Evolutionary conservation across 148 eudicot genomes (phyloP).

Genomic region (Amaranthus palmeri): DNA sequence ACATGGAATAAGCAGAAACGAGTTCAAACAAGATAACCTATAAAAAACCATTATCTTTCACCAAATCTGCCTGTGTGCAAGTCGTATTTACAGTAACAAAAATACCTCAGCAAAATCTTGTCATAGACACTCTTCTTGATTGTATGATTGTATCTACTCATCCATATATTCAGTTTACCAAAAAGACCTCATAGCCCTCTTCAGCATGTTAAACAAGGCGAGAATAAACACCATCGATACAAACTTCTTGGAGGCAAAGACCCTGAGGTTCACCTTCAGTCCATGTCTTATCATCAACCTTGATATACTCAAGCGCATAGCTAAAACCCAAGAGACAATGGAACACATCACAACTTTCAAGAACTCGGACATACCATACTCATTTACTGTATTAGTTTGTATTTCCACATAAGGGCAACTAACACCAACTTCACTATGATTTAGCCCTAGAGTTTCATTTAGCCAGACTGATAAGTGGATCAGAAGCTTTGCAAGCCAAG

Average conservation of each 20-base stretch:
- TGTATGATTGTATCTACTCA: not conserved
- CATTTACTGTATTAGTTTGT: conserved; percentile 33
- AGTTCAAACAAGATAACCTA: not conserved
- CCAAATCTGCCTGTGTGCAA: conserved; percentile 9
- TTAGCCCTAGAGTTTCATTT: conserved; percentile 58
- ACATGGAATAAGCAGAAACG: not conserved
- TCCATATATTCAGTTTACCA: conserved; percentile 12
- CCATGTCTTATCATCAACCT: conserved; percentile 64
- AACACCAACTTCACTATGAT: conserved; percentile 33
- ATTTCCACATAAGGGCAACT: conserved; percentile 55
- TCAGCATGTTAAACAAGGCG: conserved; percentile 35
- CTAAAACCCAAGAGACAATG: conserved; percentile 36
- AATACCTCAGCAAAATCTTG: conserved; percentile 11
- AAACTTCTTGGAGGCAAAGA: conserved; percentile 78
- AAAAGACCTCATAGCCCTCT: conserved; percentile 42
- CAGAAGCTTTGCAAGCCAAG: conserved; percentile 80
- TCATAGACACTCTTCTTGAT: conserved; percentile 14
- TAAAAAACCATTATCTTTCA: not conserved
- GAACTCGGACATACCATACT: conserved; percentile 40
- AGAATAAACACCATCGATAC: conserved; percentile 40
- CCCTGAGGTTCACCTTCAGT: conserved; percentile 76
- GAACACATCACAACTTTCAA: conserved; percentile 38
- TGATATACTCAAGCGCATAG: conserved; percentile 27
- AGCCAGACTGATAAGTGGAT: conserved; percentile 57
- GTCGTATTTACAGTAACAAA: conserved; percentile 24